These are phyloP conservation scores for Pseudonitzschia pungens DNA, from an alignment of 108 stramenopile species.

Conservation along the genomic window DNA sequence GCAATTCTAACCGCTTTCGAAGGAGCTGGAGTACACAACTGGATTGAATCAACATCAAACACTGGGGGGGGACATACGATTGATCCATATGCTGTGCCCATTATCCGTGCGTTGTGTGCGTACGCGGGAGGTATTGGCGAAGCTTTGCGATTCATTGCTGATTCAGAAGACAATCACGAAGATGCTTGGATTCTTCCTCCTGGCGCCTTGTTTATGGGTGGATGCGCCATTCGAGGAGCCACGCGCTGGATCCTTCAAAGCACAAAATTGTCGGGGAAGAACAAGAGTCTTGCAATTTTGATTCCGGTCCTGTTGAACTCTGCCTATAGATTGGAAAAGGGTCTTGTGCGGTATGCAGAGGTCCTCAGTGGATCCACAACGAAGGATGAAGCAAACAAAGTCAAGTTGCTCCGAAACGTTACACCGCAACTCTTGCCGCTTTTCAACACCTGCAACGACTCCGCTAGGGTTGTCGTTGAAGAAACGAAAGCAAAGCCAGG, in stretches of 20 bases:
- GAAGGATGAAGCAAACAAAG: neutral
- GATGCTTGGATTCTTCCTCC: conserved; percentile 48
- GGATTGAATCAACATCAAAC: conserved; percentile 7
- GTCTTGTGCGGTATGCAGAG: conserved; percentile 25
- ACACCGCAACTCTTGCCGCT: conserved; percentile 23
- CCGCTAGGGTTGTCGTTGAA: conserved; percentile 11
- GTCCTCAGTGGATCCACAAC: neutral
- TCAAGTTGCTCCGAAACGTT: neutral
- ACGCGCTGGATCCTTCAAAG: conserved; percentile 26
- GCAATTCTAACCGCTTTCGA: conserved; percentile 42
- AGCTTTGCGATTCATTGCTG: conserved; percentile 22
- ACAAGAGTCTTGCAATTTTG: conserved; percentile 31
- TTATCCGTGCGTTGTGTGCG: conserved; percentile 47
- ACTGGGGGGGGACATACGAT: neutral
- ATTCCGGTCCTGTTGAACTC: conserved; percentile 39
- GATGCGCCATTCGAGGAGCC: conserved; percentile 36
- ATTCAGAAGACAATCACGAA: neutral
- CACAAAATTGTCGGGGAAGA: conserved; percentile 10
- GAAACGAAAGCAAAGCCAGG: conserved; percentile 2
- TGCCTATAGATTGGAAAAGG: conserved; percentile 24
- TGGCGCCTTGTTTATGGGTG: conserved; percentile 26
- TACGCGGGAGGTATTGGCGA: conserved; percentile 49
- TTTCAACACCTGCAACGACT: conserved; percentile 7
- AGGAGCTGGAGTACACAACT: conserved; percentile 15
- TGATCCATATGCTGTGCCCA: conserved; percentile 29